Evolutionary conservation across 2,329 filamentous ascomycete species (phyloP), one percentile per base, ranked within the genome.

Genomic region (Diaporthe nobilis): DNA sequence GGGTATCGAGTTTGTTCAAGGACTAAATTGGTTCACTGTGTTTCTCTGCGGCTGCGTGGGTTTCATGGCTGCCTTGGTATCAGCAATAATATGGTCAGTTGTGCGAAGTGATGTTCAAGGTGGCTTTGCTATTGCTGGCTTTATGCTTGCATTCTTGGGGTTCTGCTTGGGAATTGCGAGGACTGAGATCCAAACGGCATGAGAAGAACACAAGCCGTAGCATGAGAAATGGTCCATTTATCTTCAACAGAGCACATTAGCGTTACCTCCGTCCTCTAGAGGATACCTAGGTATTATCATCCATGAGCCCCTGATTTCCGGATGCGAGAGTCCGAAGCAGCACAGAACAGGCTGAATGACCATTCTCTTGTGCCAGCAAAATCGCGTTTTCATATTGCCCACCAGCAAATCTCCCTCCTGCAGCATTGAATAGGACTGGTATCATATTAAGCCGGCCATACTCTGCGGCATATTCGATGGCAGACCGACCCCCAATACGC

Each of bases 1-100:
- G 81, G 81, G 80, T 9, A 60, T 82, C 17, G 76, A 82, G 15
- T 79, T 81, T 22, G 78, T 79, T 0, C 80, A 82, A 71, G 80
- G 80, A 2, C 63, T 80, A 15, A 73, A 82, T 74, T 75, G 74
- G 34, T 79, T 78, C 37, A n/a, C 61, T 0, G 72, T 80, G n/a
- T 80, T 81, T 25, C 34, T 78, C 8, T 78, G 68, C 3, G 78
- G 77, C 2, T 78, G 78, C 15, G 28, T 76, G 4, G 78, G 78
- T 0, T 79, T 81, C 34, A 17, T 78, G 22, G 22, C 75, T 7
- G 79, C 77, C 28, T 60, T 81, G 28, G 5, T 79, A 3, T 74
- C 79, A 4, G 80, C 77, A 28, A 49, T 81, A 4, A 49, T 73
- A 22, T 82, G 81, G 81, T 71, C 80, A 13, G 57, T 77, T 13